Conservation (phyloP, 768 basidiomycete species). For the Lactarius tabidus region DNA sequence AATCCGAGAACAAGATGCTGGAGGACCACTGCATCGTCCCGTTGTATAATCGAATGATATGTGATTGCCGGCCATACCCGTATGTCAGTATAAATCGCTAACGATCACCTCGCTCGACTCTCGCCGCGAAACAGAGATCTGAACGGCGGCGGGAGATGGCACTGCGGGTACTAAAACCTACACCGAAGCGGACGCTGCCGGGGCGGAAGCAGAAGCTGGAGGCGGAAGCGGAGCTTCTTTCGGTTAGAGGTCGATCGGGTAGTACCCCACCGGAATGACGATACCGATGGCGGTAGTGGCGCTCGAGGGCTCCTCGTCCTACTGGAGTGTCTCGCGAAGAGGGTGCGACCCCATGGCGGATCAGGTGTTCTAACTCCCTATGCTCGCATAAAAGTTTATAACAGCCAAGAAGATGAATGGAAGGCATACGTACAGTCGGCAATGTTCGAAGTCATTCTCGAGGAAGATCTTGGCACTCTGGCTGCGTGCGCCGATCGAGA, state of each 20-base stretch:
- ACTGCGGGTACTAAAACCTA: conserved; percentile 10
- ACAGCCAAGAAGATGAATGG: background rate
- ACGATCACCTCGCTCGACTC: no score
- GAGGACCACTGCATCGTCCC: no score
- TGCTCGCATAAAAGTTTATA: background rate
- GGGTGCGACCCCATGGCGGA: conserved; percentile 93
- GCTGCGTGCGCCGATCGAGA: conserved; percentile 96
- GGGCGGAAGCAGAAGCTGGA: conserved; percentile 37
- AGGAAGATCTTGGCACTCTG: conserved; percentile 99
- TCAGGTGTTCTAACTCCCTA: conserved; percentile 79
- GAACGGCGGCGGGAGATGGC: conserved; percentile 43
- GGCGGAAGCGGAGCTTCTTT: conserved; percentile 26
- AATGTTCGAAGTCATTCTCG: conserved; percentile 88
- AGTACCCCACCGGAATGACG: conserved; percentile 58
- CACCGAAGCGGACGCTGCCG: background rate
- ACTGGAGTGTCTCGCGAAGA: conserved; percentile 93
- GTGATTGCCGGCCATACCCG: no score
- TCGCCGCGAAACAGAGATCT: no score
- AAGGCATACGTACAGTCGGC: conserved; percentile 60
- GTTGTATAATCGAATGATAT: no score
- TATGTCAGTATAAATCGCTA: no score
- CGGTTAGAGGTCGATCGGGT: conserved; percentile 19
- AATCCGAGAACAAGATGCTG: no score
- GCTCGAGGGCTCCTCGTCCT: conserved; percentile 92
- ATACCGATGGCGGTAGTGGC: conserved; percentile 96